Evolutionary conservation across 192 early-diverging fungal species (phyloP).

Genomic region (Backusella luteola): DNA sequence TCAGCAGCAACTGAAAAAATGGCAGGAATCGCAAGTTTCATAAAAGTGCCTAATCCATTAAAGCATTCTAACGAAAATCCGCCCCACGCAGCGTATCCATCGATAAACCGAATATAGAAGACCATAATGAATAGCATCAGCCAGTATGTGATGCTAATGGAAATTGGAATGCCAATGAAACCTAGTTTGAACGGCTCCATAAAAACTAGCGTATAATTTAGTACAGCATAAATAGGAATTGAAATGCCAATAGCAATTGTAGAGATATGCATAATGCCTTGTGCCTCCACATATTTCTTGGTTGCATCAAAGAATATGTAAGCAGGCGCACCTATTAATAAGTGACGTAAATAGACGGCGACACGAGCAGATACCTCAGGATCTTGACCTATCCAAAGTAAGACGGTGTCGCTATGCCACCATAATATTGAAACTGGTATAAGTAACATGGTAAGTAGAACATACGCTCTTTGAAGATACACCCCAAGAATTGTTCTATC

Average conservation of each 20-base stretch:
- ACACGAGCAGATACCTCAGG: slow-evolving; percentile 62
- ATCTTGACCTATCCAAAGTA: slow-evolving; percentile 76
- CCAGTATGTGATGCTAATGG: slow-evolving; percentile 73
- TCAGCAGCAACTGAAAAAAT: slow-evolving; percentile 75
- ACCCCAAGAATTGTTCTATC: slow-evolving; percentile 67
- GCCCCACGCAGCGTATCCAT: slow-evolving; percentile 77
- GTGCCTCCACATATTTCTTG: slow-evolving; percentile 83
- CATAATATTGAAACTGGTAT: slow-evolving; percentile 69
- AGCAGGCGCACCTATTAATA: slow-evolving; percentile 72
- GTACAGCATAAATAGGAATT: slow-evolving; percentile 67
- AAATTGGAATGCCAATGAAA: slow-evolving; percentile 81
- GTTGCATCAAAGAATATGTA: slow-evolving; percentile 80
- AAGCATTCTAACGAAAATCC: slow-evolving; percentile 76
- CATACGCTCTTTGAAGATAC: slow-evolving; percentile 76
- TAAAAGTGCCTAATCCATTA: slow-evolving; percentile 49
- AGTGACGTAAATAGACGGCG: slow-evolving; percentile 56
- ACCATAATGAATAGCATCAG: slow-evolving; percentile 62
- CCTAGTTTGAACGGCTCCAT: slow-evolving; percentile 64
- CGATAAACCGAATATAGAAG: slow-evolving; percentile 60
- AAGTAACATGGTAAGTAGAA: slow-evolving; percentile 71
- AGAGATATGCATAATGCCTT: slow-evolving; percentile 86
- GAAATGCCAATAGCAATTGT: slow-evolving; percentile 70
- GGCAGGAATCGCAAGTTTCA: slow-evolving; percentile 73
- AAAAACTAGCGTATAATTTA: slow-evolving; percentile 82
- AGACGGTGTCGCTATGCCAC: slow-evolving; percentile 64